These are phyloP conservation scores for Gaeumannomyces sp. DNA, from an alignment of 2,329 filamentous ascomycete genomes.

Conservation along the genomic window DNA sequence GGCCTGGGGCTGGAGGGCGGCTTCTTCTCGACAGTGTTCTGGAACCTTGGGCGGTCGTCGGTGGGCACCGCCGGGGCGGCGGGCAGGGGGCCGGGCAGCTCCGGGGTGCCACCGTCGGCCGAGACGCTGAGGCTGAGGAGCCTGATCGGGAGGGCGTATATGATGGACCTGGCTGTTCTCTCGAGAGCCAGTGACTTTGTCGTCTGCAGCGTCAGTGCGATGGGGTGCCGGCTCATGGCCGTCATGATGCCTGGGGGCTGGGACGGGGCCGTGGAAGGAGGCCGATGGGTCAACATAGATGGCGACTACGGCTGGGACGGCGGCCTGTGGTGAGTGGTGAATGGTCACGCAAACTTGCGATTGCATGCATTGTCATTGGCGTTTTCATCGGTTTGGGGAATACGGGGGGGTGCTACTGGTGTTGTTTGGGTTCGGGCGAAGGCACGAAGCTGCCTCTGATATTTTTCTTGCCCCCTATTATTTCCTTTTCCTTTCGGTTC, in stretches of 20 bases:
- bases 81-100: not conserved
- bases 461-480: no score
- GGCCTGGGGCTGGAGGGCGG: conserved; percentile 79
- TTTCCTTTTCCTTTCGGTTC: not conserved
- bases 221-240: conserved; percentile 66
- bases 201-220: conserved; percentile 70
- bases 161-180: conserved; percentile 73
- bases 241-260: conserved; percentile 73
- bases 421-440: no score
- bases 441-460: no score
- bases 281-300: conserved; percentile 74
- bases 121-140: conserved; percentile 63
- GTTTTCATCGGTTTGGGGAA: not conserved
- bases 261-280: conserved; percentile 57
- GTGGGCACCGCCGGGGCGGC: conserved; percentile 26
- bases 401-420: no score
- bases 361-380: not conserved
- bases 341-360: not conserved
- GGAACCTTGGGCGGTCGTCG: conserved; percentile 58
- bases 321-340: conserved; percentile 18
- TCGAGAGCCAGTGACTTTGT: conserved; percentile 61
- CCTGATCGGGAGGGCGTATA: conserved; percentile 71
- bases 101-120: conserved; percentile 29
- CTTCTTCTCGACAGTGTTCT: conserved; percentile 78
- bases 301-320: conserved; percentile 58